Evolutionary conservation across 1,284 basidiomycete genomes (phyloP).

Genomic region (Entoloma clypeatum): DNA sequence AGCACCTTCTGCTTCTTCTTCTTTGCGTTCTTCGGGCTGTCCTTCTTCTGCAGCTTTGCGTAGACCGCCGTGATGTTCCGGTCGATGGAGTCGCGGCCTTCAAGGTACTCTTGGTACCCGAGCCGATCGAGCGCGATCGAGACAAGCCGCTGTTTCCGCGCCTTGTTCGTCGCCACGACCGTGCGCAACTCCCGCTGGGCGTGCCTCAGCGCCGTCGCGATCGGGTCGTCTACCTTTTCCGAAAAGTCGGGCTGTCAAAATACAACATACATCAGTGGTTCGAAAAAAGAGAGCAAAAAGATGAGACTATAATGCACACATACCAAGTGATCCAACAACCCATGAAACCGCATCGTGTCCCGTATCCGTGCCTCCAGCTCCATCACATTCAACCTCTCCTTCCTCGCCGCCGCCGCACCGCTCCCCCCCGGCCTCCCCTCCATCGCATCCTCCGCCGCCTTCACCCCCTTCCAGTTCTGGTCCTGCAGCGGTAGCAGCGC

Average conservation of each 20-base stretch:
- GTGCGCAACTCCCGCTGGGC: constrained; percentile 80
- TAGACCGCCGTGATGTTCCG: constrained; percentile 72
- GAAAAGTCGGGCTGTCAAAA: constrained; percentile 66
- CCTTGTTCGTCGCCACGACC: constrained; percentile 80
- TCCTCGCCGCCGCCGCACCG: constrained; percentile 65
- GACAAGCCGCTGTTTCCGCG: constrained; percentile 71
- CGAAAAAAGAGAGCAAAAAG: constrained; percentile 1
- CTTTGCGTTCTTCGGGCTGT: constrained; percentile 59
- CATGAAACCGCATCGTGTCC: constrained; percentile 71
- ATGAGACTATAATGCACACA: too few relatives aligned
- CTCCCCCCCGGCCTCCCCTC: constrained; percentile 72
- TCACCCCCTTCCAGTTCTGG: constrained; percentile 66
- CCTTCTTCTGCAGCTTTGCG: constrained; percentile 72
- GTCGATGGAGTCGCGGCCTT: constrained; percentile 77
- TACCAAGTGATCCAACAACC: constrained; percentile 56
- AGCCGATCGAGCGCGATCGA: constrained; percentile 83
- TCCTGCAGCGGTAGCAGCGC: constrained; percentile 70
- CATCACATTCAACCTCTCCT: constrained; percentile 67
- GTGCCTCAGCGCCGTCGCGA: constrained; percentile 84
- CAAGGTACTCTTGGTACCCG: constrained; percentile 86
- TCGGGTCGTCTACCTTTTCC: constrained; percentile 86
- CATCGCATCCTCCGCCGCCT: constrained; percentile 79
- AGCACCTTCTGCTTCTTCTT: constrained; percentile 60
- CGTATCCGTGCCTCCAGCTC: constrained; percentile 67
- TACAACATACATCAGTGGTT: constrained; percentile 12